A percentile compares a stretch with the other conserved stretches of the same genome.
Evolutionary conservation across 208 protist species (phyloP).

Genomic region (Lotmaria passim): DNA sequence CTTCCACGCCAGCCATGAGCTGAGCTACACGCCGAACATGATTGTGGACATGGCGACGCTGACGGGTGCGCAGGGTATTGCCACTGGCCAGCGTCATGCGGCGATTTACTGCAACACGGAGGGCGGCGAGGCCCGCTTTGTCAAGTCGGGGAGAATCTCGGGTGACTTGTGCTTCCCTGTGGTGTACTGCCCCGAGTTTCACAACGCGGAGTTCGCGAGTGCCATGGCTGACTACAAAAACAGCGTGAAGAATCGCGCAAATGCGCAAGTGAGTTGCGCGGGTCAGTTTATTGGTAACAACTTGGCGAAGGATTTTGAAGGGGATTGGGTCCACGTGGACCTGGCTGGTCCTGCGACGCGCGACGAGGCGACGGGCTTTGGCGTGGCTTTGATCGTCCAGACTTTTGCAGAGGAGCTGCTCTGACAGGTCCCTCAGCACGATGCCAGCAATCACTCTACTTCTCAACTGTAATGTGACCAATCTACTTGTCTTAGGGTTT

Average conservation of each 20-base stretch:
- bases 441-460: neutral
- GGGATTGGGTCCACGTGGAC: conserved; percentile 89
- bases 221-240: conserved; percentile 78
- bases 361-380: conserved; percentile 79
- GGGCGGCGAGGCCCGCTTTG: conserved; percentile 58
- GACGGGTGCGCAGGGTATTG: conserved; percentile 90
- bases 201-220: conserved; percentile 73
- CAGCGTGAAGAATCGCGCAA: conserved; percentile 64
- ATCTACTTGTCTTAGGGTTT: too few relatives aligned
- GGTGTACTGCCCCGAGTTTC: conserved; percentile 89
- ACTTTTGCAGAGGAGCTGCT: conserved; percentile 43
- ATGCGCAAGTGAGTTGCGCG: conserved; percentile 84
- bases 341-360: conserved; percentile 70
- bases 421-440: neutral
- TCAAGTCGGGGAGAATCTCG: conserved; percentile 48
- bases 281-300: conserved; percentile 84
- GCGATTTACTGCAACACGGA: conserved; percentile 84
- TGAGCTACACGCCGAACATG: conserved; percentile 75
- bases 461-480: too few relatives aligned
- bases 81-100: conserved; percentile 81
- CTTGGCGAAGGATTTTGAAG: conserved; percentile 61
- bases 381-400: conserved; percentile 70
- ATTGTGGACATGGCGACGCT: conserved; percentile 92
- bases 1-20: conserved; percentile 82
- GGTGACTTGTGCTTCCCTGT: conserved; percentile 90